Evolutionary conservation across 2,329 filamentous ascomycete species (phyloP), one percentile per base, ranked within the genome.

Genomic region (Exophiala viscosa): DNA sequence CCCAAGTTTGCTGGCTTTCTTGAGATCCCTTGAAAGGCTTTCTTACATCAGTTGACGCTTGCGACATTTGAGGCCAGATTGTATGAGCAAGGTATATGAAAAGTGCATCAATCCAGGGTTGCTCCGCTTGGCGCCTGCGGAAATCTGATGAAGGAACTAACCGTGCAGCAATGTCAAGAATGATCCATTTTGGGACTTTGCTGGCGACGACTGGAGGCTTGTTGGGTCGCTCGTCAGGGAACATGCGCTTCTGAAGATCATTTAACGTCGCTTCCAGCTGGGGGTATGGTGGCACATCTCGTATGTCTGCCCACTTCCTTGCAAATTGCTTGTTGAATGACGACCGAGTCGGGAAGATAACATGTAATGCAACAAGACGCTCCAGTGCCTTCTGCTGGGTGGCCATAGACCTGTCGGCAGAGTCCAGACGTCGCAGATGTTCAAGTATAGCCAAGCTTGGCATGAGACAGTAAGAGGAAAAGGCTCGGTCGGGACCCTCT

Each of bases 51-150:
- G 54, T 50, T 5, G 48, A 46, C 2, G 47, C 35, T 13, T 40
- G 54, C 10, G 64, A 65, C 10, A 66, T 50, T 3, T 45, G 40
- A 46, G 53, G 71, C 40, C 66, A 73, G 8, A 68, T 67, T 38
- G 70, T 60, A 51, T 74, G 68, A 6, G 69, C 66, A 39, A 76
- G 64, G 28, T 66, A 66, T 18, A 70, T 67, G 49, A 78, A 78
- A n/a, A 77, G 64, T 2, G 69, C 69, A 60, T 77, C 75, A 45
- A 80, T 61, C 76, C 76, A 80, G 11, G 70, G 66, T 35, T 71
- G 71, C 61, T 80, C 77, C 18, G 70, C 64, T 6, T 69, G 69
- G 58, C 74, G 70, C 34, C 70, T 66, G 40, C 67, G 67, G 41
- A 73, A 73, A 9, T 70, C 69, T 50, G 72, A 67, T 50, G 72